phyloP scores from a whole-genome alignment of 805 yeast species.

The Suhomyces canberraensis region DNA sequence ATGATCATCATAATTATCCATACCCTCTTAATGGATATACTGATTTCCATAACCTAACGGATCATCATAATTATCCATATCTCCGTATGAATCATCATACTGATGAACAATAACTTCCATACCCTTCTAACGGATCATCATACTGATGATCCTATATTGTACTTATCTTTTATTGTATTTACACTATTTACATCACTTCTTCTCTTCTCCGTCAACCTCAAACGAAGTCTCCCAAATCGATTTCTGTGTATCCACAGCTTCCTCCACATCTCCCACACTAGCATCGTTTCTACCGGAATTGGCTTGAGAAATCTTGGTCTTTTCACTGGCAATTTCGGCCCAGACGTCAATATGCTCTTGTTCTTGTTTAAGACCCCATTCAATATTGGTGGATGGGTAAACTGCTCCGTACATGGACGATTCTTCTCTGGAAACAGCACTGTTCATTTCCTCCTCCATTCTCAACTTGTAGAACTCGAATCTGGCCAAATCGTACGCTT shows the following conservation, averaged over 20 bases:
- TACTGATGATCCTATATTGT: no score
- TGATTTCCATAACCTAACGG: no score
- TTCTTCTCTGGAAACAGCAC: slow-evolving; percentile 74
- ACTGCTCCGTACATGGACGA: slow-evolving; percentile 81
- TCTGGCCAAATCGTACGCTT: slow-evolving; percentile 83
- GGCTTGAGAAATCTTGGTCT: slow-evolving; percentile 56
- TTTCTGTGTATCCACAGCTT: slow-evolving; percentile 19
- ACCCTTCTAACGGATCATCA: no score
- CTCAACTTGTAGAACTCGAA: slow-evolving; percentile 84
- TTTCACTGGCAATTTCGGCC: slow-evolving; percentile 65
- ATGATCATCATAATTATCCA: no score
- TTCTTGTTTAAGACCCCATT: slow-evolving; percentile 69
- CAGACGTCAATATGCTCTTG: slow-evolving; percentile 68
- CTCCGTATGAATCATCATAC: no score
- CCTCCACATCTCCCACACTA: slow-evolving; percentile 11
- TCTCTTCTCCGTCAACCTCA: slow-evolving; percentile 3
- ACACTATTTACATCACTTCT: slow-evolving; percentile 1
- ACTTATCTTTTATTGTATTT: no score
- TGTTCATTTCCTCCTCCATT: slow-evolving; percentile 78
- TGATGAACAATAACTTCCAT: no score
- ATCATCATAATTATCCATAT: no score
- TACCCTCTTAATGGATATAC: no score
- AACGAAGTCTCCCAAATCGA: slow-evolving; percentile 11
- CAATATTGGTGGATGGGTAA: slow-evolving; percentile 58
- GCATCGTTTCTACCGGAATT: slow-evolving; percentile 21